Conservation (phyloP, 208 protist genomes). For the Acanthamoeba culbertsoni region DNA sequence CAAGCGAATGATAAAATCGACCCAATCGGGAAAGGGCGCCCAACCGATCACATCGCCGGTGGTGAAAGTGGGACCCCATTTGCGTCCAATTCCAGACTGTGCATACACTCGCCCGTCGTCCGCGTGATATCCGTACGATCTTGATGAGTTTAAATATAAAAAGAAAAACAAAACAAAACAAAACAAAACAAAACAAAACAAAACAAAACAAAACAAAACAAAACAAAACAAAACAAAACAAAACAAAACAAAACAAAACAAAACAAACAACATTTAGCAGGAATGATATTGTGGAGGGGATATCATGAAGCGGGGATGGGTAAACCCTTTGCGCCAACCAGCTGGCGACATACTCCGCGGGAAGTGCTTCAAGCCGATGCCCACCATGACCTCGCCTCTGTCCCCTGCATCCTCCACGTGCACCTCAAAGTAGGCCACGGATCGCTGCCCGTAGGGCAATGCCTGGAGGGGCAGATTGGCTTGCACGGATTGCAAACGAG, state of each 20-base stretch:
- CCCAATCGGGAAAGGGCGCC: background rate
- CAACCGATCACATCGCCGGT: slow-evolving; percentile 29
- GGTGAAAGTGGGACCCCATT: slow-evolving; percentile 20
- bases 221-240: background rate
- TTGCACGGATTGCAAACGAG: background rate
- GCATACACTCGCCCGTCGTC: slow-evolving; percentile 22
- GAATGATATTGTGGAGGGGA: background rate
- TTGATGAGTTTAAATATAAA: background rate
- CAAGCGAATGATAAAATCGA: background rate
- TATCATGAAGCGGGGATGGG: background rate
- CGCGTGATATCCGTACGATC: slow-evolving; percentile 45
- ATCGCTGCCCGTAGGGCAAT: background rate
- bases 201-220: background rate
- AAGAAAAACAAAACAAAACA: background rate
- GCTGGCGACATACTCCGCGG: background rate
- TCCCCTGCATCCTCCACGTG: background rate
- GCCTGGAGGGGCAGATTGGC: background rate
- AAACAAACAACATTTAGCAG: too few relatives aligned
- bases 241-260: background rate
- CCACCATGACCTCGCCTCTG: background rate
- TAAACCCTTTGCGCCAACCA: slow-evolving; percentile 41
- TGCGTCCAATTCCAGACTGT: slow-evolving; percentile 20
- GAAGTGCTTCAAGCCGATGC: slow-evolving; percentile 38
- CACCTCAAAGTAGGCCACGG: slow-evolving; percentile 47
- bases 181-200: background rate